Evolutionary conservation across 2,329 filamentous ascomycete species (phyloP), one percentile per base, ranked within the genome.

Genomic region (Pseudocercospora fijiensis): DNA sequence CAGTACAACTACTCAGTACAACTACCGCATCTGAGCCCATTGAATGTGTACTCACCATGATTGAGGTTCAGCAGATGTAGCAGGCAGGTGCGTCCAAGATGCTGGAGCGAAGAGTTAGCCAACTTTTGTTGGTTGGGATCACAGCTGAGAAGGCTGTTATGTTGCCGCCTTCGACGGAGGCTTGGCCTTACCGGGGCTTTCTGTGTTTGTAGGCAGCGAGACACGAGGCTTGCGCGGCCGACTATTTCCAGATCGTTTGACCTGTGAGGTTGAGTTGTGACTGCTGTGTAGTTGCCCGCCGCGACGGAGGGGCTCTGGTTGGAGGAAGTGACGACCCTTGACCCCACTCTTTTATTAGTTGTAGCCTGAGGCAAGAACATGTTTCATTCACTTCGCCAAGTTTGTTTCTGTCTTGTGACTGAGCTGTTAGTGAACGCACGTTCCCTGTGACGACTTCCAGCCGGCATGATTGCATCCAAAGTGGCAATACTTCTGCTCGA

Each of bases 1-100:
- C 52, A 67, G 67, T 52, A 18, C 10, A 10, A 5, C n/a, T n/a
- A n/a, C n/a, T n/a, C n/a, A n/a, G n/a, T n/a, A n/a, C n/a, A n/a
- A n/a, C n/a, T n/a, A n/a, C n/a, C n/a, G n/a, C n/a, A n/a, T n/a
- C n/a, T n/a, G n/a, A 27, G 45, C 20, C 16, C 26, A n/a, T 11
- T 26, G 16, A 6, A 30, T 47, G 26, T 13, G 30, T 28, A 37
- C 64, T 52, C 56, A 68, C 67, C 67, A 68, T 68, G 62, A 37
- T 65, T 56, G 64, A 16, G 37, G 49, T 37, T 57, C 49, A 56
- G 37, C 26, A 28, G 55, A 58, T 33, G 58, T 58, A 37, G 55
- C 37, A 59, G 41, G 55, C 37, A 59, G 41, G 47, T 20, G 52
- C 45, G 9, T 58, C 58, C 53, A 58, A 64, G 49, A 58, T 30